Evolutionary conservation across 306 rosid species (phyloP), one percentile per base, ranked within the genome.

Genomic region (Quercus alba): DNA sequence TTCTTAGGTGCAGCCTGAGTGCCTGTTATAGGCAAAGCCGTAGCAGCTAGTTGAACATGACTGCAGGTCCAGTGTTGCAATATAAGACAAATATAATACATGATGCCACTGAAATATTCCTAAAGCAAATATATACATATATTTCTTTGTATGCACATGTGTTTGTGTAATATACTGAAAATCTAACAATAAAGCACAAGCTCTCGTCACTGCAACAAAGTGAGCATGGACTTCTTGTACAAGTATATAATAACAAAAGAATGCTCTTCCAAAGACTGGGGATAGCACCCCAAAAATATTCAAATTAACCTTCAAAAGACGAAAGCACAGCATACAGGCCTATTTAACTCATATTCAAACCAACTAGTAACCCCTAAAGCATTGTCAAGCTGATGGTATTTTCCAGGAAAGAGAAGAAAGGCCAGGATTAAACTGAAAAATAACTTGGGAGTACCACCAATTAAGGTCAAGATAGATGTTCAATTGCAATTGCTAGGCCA

Each of bases 11-110:
- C 88, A 68, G 93, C 93, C 76, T 86, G 92, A 62, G 89, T 87
- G 86, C 97, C 98, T n/a, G 97, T 95, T 78, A 95, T 95, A 46
- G 99, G 98, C 91, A 95, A 87, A 72, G 94, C 84, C 72, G 93
- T 93, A 5, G 97, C 99, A 76, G 98, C 97, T 80, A 95, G 83
- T 82, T 90, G 98, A 80, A 95, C 76, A 82, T 93, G 99, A 85
- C 98, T 93, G 94, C 88, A 83, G 5, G 23, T 75, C 19, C 25
- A 57, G 69, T 54, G 77, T 70, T 20, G 81, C 75, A 77, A 56
- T 77, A 63, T 49, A 14, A 26, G 30, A 26, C 15, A 19, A 62
- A 31, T 54, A 51, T 33, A 70, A 26, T 15, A 31, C 46, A 56
- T 28, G 62, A 49, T 12, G 11, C 38, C 46, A 52, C 55, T 2